These are phyloP conservation scores for Glycine tomentella DNA, from an alignment of 306 rosid genomes.

Conservation along the genomic window DNA sequence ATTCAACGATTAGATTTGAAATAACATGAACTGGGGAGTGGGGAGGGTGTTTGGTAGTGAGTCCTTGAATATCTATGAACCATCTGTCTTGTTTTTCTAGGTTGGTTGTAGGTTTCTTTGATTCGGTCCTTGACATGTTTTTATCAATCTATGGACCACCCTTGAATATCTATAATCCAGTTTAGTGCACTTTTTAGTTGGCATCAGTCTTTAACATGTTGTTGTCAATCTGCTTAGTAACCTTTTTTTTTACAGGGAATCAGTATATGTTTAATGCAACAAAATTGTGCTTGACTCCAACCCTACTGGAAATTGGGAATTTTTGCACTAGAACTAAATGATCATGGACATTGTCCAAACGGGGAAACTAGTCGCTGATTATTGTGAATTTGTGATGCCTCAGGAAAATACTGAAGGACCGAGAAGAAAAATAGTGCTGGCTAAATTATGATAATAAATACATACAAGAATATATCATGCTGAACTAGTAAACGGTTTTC, in stretches of 20 bases:
- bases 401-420: neutral
- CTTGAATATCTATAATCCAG: neutral
- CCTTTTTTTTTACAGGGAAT: neutral
- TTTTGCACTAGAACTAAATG: neutral
- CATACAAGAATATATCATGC: conserved; percentile 6
- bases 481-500: conserved; percentile 31
- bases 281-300: neutral
- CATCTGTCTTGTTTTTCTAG: neutral
- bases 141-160: too few species aligned
- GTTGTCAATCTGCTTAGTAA: conserved; percentile 2
- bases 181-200: neutral
- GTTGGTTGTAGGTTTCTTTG: neutral
- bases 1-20: neutral
- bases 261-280: neutral
- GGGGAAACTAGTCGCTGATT: neutral
- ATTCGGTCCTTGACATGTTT: neutral
- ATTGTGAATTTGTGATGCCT: neutral
- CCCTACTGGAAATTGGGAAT: neutral
- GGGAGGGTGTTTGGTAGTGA: neutral
- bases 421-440: neutral
- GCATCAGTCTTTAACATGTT: conserved; percentile 7
- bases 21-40: neutral
- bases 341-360: neutral
- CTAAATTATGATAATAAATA: neutral
- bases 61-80: neutral